Base-by-base conservation (phyloP, 73 alveolate genomes). In the Tetrahymena elliotti region DNA sequence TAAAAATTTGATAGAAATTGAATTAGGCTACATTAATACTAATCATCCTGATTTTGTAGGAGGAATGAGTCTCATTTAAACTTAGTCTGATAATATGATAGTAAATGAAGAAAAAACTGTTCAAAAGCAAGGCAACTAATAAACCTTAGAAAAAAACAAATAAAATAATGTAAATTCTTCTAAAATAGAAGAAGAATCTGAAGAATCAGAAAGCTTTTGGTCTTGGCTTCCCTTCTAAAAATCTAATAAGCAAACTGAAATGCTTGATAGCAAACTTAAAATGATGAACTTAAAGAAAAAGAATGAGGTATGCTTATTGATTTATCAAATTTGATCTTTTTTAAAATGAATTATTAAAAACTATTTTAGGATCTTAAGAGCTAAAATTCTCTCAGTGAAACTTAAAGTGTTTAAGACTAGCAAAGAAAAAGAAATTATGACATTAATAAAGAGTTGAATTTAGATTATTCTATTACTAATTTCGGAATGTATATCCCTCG, bases 41-140 rank as follows among this genome's bases (percentile, higher is more conserved):
- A 93, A 96, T 53, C 99, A 98, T 95, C 99, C 98, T 18, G 99
- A 98, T 93, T 98, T 98, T 94, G 97, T 98, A 4, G 97, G 98
- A 35, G 97, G 98, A 12, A 97, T 97, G 93, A 97, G 97, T 84
- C 93, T 97, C 18, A 41, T 97, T 11, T 52, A 95, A 88, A 95
- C 94, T 94, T 33, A 95, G 33, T 95, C 94, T 92, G 47, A 96
- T 38, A 96, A 94, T 54, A 97, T 95, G 38, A 52, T 94, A 47
- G 97, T 94, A 82, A 94, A 96, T 47, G 53, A 27, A 34, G 52
- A 95, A 52, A 93, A 93, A 68, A 38, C 40, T 31, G 94, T 39
- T 12, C 94, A 94, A 33, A 94, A 83, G 24, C 53, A 83, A 16
- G 88, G 83, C 82, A 33, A 33, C 18, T 39, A 83, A 83, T 84